Evolutionary conservation across 768 basidiomycete genomes (phyloP), one percentile per base, ranked within the genome.

Genomic region (Rhodotorula graminis): DNA sequence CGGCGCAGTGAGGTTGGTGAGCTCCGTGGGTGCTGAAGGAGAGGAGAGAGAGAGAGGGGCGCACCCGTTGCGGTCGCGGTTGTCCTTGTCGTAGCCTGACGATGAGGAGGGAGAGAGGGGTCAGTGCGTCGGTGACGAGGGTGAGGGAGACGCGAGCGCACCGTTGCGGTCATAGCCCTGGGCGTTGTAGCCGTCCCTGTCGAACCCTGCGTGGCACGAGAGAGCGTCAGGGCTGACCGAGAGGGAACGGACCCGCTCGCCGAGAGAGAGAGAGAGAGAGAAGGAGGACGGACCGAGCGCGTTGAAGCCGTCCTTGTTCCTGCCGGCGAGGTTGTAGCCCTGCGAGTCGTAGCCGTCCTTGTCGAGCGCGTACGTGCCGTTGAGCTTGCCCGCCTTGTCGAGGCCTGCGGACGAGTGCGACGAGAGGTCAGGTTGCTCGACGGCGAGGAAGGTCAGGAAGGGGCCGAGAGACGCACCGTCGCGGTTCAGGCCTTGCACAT

Each of bases 311-410:
- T 58, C 33, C 19, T n/a, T n/a, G 37, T 58, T 14, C 18, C 19
- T 2, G 29, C 42, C 42, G 12, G 14, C 15, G 59, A 60, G 42
- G 59, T 62, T 49, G 47, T 33, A 49, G 21, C 61, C 61, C 19
- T 62, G 9, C 16, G 14, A 9, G 29, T 62, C 61, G 46, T 16
- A 49, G 19, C 61, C 61, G 47, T 50, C n/a, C 29, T 12, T 18
- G 47, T 50, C 61, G 47, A 62, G 49, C 6, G 19, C 61, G 61
- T 62, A 62, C 29, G 15, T 29, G 19, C 61, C 61, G 47, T n/a
- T 46, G 15, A 58, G 33, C n/a, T 58, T 33, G 23, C 37, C 57
- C 37, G 31, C 19, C 19, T 33, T 33, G 37, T 58, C 57, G 33
- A 58, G 57, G 12, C 57, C 57, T 58, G 57, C 37, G 31, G 2